phyloP scores from a whole-genome alignment of 2,329 filamentous ascomycete species.

The Calonectria fujianensis region DNA sequence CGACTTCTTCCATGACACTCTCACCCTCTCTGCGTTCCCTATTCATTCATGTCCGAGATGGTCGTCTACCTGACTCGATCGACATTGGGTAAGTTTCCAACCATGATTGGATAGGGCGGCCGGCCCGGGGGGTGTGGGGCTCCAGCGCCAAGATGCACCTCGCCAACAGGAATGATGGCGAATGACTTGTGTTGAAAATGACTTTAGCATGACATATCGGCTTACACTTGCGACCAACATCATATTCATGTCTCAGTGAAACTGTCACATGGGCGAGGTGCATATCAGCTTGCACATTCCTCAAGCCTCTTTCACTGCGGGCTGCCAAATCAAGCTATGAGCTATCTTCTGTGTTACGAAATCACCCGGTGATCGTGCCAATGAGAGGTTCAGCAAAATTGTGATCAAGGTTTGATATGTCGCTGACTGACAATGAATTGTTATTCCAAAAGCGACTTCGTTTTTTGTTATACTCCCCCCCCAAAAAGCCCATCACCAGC shows the following conservation, averaged over 20 bases:
- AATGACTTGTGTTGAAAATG: constrained; percentile 17
- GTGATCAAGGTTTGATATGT: background rate
- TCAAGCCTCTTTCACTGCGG: background rate
- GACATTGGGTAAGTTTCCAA: background rate
- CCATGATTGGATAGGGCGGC: background rate
- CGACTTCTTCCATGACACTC: background rate
- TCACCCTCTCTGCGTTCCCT: background rate
- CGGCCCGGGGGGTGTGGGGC: constrained; percentile 1
- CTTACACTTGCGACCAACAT: background rate
- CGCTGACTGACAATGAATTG: background rate
- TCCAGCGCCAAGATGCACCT: background rate
- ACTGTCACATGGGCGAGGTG: background rate
- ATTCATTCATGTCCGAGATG: background rate
- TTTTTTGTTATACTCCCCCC: background rate
- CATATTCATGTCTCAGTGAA: background rate
- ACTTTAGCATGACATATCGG: constrained; percentile 12
- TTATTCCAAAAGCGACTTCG: background rate
- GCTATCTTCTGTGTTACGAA: background rate
- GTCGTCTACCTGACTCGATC: background rate
- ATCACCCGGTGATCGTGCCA: background rate
- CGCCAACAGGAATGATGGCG: constrained; percentile 1
- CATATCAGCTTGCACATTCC: constrained; percentile 6
- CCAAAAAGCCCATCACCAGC: constrained; percentile 13
- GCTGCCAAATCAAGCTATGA: background rate
- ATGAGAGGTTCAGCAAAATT: background rate